Percentiles rank a stretch among this genome's conserved stretches.
Conservation (phyloP, 306 rosid genomes). For the Dryas drummondii region DNA sequence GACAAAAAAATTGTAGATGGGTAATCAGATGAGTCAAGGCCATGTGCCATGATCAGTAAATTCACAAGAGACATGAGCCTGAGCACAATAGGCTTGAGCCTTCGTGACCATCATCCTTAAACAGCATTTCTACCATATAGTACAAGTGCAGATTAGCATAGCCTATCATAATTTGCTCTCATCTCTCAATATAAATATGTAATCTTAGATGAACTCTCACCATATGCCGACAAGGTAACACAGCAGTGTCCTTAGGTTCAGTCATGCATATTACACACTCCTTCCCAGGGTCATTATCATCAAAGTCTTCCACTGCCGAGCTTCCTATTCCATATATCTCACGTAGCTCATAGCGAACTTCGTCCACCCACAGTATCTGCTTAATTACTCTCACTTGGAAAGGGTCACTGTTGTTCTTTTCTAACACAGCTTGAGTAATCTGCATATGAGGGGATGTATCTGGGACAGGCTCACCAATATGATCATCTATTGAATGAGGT, state of each 20-base stretch:
- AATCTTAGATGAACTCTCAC: conserved; percentile 45
- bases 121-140: conserved; percentile 1
- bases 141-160: conserved; percentile 9
- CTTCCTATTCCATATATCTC: conserved; percentile 78
- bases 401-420: conserved; percentile 49
- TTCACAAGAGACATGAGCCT: neutral
- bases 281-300: conserved; percentile 64
- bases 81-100: conserved; percentile 2
- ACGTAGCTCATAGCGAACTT: conserved; percentile 70
- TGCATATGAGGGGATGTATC: conserved; percentile 60
- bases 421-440: conserved; percentile 76
- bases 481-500: conserved; percentile 38
- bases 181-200: conserved; percentile 6
- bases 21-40: conserved; percentile 15
- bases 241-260: conserved; percentile 84
- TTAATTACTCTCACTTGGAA: conserved; percentile 71
- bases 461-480: conserved; percentile 33
- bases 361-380: conserved; percentile 85
- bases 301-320: conserved; percentile 54
- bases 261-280: conserved; percentile 95
- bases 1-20: conserved; percentile 8
- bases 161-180: conserved; percentile 1
- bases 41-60: conserved; percentile 8
- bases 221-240: conserved; percentile 91
- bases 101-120: conserved; percentile 7